Evolutionary conservation across 2,329 filamentous ascomycete genomes (phyloP), one percentile per base, ranked within the genome.

Genomic region (Piedraia hortae): DNA sequence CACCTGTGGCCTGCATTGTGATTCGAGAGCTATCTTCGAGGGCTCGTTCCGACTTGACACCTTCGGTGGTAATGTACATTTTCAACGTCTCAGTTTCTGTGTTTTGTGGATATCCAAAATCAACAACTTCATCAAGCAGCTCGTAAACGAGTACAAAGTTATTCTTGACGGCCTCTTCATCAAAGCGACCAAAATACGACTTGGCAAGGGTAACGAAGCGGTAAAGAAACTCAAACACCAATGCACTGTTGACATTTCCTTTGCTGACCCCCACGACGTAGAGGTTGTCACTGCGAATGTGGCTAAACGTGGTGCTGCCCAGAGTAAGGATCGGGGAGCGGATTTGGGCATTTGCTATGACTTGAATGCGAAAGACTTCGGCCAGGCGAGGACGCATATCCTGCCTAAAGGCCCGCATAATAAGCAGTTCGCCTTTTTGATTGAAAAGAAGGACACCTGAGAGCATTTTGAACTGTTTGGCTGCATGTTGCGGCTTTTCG

Each of bases 21-120:
- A 97, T 97, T 45, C 82, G 85, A 34, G 78, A 82, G 22, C 82
- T 91, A 46, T 97, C 82, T 43, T 90, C 75, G 43, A 43, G 47
- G 50, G 67, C 70, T 34, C 66, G 56, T 45, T 78, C 78, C 14
- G 78, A 88, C 48, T 91, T 91, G 50, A 97, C 82, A 26, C 85
- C 85, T 52, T 97, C 85, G 16, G 85, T 97, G 19, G 88, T 97
- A 41, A 97, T 97, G 56, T 97, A 97, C 82, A 93, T 93, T 51
- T 97, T 97, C 37, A 97, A 56, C 9, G 85, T 93, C 46, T 97
- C 85, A 24, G 82, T 90, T 51, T 97, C 85, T 30, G 85, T 97
- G 46, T 93, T 93, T 46, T 97, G 85, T 15, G 85, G 85, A 45
- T 97, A 97, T 30, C 85, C 85, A 48, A 97, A 97, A 49, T 97